A percentile compares a stretch with the other conserved stretches of the same genome.
Evolutionary conservation across 306 rosid species (phyloP).

Genomic region (Phaseolus lunatus): DNA sequence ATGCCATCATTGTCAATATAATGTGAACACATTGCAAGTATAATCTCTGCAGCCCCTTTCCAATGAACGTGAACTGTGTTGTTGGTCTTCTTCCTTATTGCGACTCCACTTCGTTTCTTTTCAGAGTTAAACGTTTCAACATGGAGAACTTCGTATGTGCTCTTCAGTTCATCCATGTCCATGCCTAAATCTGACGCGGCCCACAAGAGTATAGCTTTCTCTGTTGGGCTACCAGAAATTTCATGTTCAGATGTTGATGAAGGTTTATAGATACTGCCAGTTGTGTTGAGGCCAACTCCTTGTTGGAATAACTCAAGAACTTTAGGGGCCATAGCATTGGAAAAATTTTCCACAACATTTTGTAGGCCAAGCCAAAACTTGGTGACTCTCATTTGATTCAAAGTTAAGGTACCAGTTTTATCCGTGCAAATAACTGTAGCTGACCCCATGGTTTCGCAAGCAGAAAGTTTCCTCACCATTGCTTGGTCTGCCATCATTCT

Average conservation of each 20-base stretch:
- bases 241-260: constrained; percentile 63
- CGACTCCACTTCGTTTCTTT: constrained; percentile 86
- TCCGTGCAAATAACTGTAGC: constrained; percentile 92
- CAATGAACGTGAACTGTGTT: constrained; percentile 71
- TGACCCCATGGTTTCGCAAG: constrained; percentile 94
- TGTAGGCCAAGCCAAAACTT: constrained; percentile 75
- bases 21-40: constrained; percentile 73
- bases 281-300: constrained; percentile 80
- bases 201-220: constrained; percentile 85
- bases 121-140: constrained; percentile 87
- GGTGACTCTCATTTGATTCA: constrained; percentile 82
- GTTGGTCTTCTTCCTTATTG: constrained; percentile 55
- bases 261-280: constrained; percentile 67
- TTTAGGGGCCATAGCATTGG: constrained; percentile 44
- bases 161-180: constrained; percentile 70
- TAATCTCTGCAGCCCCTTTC: constrained; percentile 95
- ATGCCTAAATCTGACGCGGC: constrained; percentile 68
- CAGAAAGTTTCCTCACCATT: constrained; percentile 90
- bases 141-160: constrained; percentile 55
- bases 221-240: constrained; percentile 85
- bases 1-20: constrained; percentile 61
- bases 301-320: constrained; percentile 65
- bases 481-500: constrained; percentile 95
- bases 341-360: constrained; percentile 49
- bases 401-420: constrained; percentile 84